Evolutionary conservation across 371 early-diverging fungal genomes (phyloP), one percentile per base, ranked within the genome.

Genomic region (Capillidium heterosporum): DNA sequence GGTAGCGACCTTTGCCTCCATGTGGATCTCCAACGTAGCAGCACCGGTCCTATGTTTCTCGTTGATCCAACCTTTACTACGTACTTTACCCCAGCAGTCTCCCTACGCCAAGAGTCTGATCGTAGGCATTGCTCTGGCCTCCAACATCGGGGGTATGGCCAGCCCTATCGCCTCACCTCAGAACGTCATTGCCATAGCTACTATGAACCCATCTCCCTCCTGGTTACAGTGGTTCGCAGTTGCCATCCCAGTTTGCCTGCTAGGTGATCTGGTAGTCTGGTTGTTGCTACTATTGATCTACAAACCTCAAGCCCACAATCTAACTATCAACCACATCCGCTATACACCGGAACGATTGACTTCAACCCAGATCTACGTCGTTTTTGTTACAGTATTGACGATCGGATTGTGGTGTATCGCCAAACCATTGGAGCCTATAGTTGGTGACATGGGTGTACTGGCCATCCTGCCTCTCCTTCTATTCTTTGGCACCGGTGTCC

Each of bases 11-110:
- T 74, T 96, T 62, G 84, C 89, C 2, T 87, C 87, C 70, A 94
- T 94, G 94, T 93, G 91, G 93, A 94, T 95, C 62, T 82, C 82
- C 52, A 96, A 96, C 63, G 97, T 96, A 2, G 97, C 97, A 2
- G 93, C 97, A 0, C 97, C 97, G 15, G 94, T 95, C 10, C 74
- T 96, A 24, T 96, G 97, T 69, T 92, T 94, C 61, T 90, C 91
- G 28, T 67, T 96, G 58, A 86, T 94, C 52, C 80, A 84, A 71
- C 88, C 91, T 1, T 85, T 90, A 29, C 75, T 91, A 48, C 77
- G 89, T 56, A 85, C 82, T 32, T 69, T 89, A 21, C 85, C 87
- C 4, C 67, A 62, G 29, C 67, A 71, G 47, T 76, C 74, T 5
- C 70, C 81, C 0, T 91, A 93, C 57, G 91, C 82, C 8, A 82